phyloP scores from a whole-genome alignment of 192 early-diverging fungal genomes.

The Dispira simplex region DNA sequence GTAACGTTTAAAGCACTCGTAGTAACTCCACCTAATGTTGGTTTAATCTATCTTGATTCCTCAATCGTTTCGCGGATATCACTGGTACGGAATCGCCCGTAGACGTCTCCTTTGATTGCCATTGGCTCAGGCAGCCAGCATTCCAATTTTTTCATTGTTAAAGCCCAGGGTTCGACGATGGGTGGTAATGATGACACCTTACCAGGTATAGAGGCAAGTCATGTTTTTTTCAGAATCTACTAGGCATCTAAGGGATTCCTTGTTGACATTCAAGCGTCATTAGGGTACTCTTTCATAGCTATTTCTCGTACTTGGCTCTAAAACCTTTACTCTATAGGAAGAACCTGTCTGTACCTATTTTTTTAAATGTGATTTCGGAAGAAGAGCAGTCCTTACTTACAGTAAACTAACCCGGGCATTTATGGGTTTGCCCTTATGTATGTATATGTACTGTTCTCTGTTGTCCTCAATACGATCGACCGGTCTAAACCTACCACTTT shows the following conservation, averaged over 20 bases:
- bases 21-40: too few species aligned
- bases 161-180: slow-evolving; percentile 12
- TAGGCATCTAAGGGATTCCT: too few species aligned
- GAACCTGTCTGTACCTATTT: not conserved
- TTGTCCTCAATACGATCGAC: too few species aligned
- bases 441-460: too few species aligned
- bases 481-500: slow-evolving; percentile 6
- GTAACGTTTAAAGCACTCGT: not conserved
- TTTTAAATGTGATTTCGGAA: not conserved
- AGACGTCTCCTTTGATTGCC: slow-evolving; percentile 25
- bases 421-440: slow-evolving; percentile 11
- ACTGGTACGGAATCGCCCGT: too few species aligned
- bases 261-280: not conserved
- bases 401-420: not conserved
- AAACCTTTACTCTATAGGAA: too few species aligned
- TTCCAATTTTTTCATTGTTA: slow-evolving; percentile 34
- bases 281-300: not conserved
- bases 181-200: not conserved
- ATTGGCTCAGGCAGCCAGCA: slow-evolving; percentile 28
- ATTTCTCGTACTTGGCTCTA: too few species aligned
- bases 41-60: too few species aligned
- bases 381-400: not conserved
- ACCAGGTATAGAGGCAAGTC: slow-evolving; percentile 3
- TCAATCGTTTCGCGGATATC: too few species aligned
- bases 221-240: too few species aligned